These are phyloP conservation scores for Agrocybe chaxingu DNA, from an alignment of 768 basidiomycete genomes.

Conservation along the genomic window DNA sequence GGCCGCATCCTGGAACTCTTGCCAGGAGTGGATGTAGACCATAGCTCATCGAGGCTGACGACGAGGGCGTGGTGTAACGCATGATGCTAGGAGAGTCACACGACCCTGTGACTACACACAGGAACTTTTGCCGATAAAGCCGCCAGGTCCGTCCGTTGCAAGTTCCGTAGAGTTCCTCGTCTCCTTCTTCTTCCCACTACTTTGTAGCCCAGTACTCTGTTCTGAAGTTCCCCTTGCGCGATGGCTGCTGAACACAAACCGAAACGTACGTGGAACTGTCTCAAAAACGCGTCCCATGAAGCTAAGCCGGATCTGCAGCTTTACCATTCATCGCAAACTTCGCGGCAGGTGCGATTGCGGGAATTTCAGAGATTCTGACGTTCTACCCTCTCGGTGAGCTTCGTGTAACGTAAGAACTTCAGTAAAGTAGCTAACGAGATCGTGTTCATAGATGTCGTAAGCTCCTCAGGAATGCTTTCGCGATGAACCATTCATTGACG, in stretches of 20 bases:
- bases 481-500: background rate
- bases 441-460: constrained; percentile 70
- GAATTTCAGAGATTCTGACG: constrained; percentile 78
- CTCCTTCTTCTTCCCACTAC: constrained; percentile 4
- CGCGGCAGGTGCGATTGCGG: constrained; percentile 93
- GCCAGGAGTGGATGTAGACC: constrained; percentile 91
- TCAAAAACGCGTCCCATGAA: constrained; percentile 2
- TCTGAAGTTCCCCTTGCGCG: constrained; percentile 1
- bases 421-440: background rate
- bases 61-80: constrained; percentile 16
- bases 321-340: constrained; percentile 89
- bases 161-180: background rate
- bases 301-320: constrained; percentile 38
- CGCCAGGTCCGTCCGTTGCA: constrained; percentile 14
- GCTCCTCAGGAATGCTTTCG: constrained; percentile 26
- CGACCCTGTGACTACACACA: constrained; percentile 1
- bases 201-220: background rate
- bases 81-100: background rate
- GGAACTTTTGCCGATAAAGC: constrained; percentile 6
- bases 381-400: constrained; percentile 86
- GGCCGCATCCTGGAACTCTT: constrained; percentile 87
- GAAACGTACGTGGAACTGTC: constrained; percentile 20
- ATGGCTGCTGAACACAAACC: constrained; percentile 28
- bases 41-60: constrained; percentile 50
- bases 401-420: background rate